These are phyloP conservation scores for Fomitopsis palustris DNA, from an alignment of 1,284 basidiomycete genomes.

Conservation along the genomic window DNA sequence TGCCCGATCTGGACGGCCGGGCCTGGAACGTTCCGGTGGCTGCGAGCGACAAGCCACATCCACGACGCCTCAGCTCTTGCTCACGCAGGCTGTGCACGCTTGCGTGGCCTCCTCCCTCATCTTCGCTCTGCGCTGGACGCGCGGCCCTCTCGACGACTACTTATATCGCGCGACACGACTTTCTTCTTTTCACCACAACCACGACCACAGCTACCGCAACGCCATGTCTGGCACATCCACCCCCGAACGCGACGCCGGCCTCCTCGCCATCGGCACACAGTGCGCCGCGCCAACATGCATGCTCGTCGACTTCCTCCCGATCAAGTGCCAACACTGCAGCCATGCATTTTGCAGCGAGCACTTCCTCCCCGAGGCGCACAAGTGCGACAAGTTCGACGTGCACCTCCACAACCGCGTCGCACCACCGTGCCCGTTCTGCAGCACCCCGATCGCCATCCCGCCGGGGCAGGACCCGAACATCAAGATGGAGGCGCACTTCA, in stretches of 20 bases:
- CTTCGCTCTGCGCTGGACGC: slow-evolving; percentile 21
- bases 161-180: slow-evolving; percentile 4
- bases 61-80: neutral
- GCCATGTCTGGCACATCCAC: slow-evolving; percentile 27
- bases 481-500: slow-evolving; percentile 71
- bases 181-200: neutral
- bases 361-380: slow-evolving; percentile 61
- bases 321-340: slow-evolving; percentile 74
- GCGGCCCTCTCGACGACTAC: slow-evolving; percentile 14
- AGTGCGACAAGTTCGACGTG: slow-evolving; percentile 67
- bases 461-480: slow-evolving; percentile 74
- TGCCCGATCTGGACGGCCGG: neutral
- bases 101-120: slow-evolving; percentile 2
- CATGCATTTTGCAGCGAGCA: slow-evolving; percentile 71
- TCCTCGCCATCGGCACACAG: slow-evolving; percentile 67
- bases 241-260: slow-evolving; percentile 44
- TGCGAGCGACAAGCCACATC: slow-evolving; percentile 1
- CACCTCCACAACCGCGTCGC: slow-evolving; percentile 66
- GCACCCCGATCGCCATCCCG: slow-evolving; percentile 37
- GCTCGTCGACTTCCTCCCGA: slow-evolving; percentile 78
- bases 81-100: neutral
- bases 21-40: slow-evolving; percentile 11
- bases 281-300: slow-evolving; percentile 62
- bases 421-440: slow-evolving; percentile 51
- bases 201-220: neutral